Conservation (phyloP, 345 rosid species). For the Theobroma cacao region DNA sequence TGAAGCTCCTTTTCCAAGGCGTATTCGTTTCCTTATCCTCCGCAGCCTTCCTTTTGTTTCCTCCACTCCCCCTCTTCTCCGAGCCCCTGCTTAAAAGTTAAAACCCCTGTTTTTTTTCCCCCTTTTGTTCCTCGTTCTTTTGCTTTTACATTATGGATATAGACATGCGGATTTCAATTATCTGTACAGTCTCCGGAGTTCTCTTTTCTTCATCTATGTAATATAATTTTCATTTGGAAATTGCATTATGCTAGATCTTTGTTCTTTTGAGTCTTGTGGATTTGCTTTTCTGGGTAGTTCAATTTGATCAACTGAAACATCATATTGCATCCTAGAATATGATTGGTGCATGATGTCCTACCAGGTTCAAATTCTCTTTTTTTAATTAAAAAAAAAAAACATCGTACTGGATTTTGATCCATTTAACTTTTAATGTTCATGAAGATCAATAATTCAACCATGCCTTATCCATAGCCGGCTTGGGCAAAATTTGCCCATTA, state of each 20-base stretch:
- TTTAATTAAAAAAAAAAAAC: too few species aligned
- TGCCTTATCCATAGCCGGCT: background rate
- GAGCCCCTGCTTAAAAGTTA: constrained; percentile 18
- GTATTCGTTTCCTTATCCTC: constrained; percentile 73
- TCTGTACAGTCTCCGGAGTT: background rate
- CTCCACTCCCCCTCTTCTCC: constrained; percentile 21
- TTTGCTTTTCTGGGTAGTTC: background rate
- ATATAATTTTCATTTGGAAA: background rate
- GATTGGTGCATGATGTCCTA: too few species aligned
- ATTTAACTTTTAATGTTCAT: background rate
- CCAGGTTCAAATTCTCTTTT: too few species aligned
- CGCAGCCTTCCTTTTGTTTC: constrained; percentile 64
- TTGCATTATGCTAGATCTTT: background rate
- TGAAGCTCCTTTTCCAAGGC: constrained; percentile 74
- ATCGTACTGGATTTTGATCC: background rate
- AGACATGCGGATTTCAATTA: background rate
- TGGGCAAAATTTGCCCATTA: background rate
- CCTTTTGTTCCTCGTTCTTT: background rate
- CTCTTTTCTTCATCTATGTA: background rate
- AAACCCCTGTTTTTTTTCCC: background rate
- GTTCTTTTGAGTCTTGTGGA: background rate
- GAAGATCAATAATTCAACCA: background rate
- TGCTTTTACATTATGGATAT: background rate
- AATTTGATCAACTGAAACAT: background rate
- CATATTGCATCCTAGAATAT: background rate